These are phyloP conservation scores for Zasmidium cellare DNA, from an alignment of 2,329 filamentous ascomycete species.

Conservation along the genomic window DNA sequence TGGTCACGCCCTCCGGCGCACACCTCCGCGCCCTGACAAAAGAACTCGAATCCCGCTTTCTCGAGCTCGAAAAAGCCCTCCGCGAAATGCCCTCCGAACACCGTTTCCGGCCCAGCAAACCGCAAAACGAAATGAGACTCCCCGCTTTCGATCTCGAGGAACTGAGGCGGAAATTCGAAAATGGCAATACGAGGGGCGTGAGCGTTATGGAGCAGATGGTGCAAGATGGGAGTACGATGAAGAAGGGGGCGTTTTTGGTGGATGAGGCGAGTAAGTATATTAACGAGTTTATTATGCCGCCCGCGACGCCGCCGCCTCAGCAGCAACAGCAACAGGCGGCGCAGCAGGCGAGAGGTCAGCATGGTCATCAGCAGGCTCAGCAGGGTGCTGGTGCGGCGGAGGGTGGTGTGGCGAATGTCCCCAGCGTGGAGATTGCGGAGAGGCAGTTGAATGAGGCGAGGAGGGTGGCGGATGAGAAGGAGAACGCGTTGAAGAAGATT, in stretches of 20 bases:
- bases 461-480: slow-evolving; percentile 36
- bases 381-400: slow-evolving; percentile 3
- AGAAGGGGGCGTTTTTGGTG: slow-evolving; percentile 39
- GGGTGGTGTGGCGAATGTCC: slow-evolving; percentile 1
- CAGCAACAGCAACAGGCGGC: not conserved
- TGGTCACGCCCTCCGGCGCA: slow-evolving; percentile 75
- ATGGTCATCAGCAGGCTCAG: not conserved
- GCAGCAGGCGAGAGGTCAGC: slow-evolving; percentile 2
- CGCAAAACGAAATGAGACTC: slow-evolving; percentile 33
- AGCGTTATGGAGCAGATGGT: slow-evolving; percentile 41
- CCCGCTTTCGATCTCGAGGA: slow-evolving; percentile 33
- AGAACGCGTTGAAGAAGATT: slow-evolving; percentile 32
- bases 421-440: slow-evolving; percentile 33
- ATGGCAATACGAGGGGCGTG: slow-evolving; percentile 29
- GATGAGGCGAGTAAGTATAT: slow-evolving; percentile 39
- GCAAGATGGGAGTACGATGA: slow-evolving; percentile 35
- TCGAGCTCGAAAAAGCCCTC: slow-evolving; percentile 65
- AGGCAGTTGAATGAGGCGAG: slow-evolving; percentile 32
- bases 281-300: slow-evolving; percentile 41
- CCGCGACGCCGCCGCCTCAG: slow-evolving; percentile 31
- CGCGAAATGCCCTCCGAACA: slow-evolving; percentile 38
- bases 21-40: slow-evolving; percentile 70
- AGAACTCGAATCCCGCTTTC: slow-evolving; percentile 69
- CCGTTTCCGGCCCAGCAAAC: slow-evolving; percentile 30
- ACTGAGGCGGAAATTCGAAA: slow-evolving; percentile 29